Conservation (phyloP, 345 rosid species). For the Excoecaria agallocha region DNA sequence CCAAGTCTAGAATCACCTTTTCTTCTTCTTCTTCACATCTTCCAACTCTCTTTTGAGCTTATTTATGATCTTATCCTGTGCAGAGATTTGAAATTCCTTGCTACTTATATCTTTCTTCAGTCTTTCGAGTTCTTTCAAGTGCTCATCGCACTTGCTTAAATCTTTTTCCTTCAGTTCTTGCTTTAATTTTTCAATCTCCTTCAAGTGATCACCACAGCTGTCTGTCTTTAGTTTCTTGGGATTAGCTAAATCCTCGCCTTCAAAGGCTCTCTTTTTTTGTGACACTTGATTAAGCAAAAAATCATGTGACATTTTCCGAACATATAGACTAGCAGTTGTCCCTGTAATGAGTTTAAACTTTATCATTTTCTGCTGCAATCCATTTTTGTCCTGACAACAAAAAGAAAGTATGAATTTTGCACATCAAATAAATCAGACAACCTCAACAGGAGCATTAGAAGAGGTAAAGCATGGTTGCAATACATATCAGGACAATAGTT, state of each 20-base stretch:
- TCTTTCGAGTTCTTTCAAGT: slow-evolving; percentile 47
- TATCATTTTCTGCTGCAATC: slow-evolving; percentile 58
- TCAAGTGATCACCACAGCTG: slow-evolving; percentile 20
- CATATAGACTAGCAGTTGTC: slow-evolving; percentile 34
- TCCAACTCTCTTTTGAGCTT: slow-evolving; percentile 35
- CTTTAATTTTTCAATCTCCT: slow-evolving; percentile 31
- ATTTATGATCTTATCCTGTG: slow-evolving; percentile 48
- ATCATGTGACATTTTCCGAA: slow-evolving; percentile 52
- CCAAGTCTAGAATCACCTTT: neutral
- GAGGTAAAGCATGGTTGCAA: neutral
- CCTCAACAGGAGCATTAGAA: neutral
- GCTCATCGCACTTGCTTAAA: slow-evolving; percentile 22
- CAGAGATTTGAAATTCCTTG: slow-evolving; percentile 37
- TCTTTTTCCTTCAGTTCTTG: slow-evolving; percentile 13
- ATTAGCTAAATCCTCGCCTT: slow-evolving; percentile 29
- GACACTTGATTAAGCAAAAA: slow-evolving; percentile 14
- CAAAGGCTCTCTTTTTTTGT: slow-evolving; percentile 40
- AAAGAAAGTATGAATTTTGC: slow-evolving; percentile 10
- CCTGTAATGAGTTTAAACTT: slow-evolving; percentile 37
- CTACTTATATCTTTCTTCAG: slow-evolving; percentile 48
- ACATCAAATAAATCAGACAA: neutral
- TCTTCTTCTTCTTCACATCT: slow-evolving; percentile 14
- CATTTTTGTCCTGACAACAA: slow-evolving; percentile 55
- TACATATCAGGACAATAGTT: neutral
- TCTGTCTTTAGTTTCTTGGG: slow-evolving; percentile 38